Base-by-base conservation (phyloP, 768 basidiomycete genomes). In the Porpolomopsis calyptriformis region DNA sequence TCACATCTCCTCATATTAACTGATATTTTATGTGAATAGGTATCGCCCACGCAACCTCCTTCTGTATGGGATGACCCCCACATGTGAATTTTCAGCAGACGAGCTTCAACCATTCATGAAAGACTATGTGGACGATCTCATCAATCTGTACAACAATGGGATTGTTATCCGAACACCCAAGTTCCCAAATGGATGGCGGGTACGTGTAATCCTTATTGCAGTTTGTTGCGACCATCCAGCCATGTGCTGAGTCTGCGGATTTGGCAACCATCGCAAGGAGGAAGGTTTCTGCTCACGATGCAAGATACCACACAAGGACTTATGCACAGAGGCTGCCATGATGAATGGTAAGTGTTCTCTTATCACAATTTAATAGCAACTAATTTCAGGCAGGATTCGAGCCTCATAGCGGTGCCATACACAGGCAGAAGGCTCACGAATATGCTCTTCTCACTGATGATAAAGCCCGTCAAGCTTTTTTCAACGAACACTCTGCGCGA, bases 191-290 rank as follows among this genome's bases (percentile, higher is more conserved):
- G 62, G 62, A 1, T 49, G 55, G 2, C 47, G 49, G 1, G 57
- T 64, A 0, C 55, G 59, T 0, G 57, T 63, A 0, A 52, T 55
- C 4, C 49, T 64, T 1, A 51, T 63, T 2, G 55, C 53, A 0
- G 49, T 65, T 1, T 42, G 58, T 8, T 64, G 64, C 39, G 57
- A 64, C 45, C 59, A 64, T 34, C 64, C 64, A 1, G 64, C 64
- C 4, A 57, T 57, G 1, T 56, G 59, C 39, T 63, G 64, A 48
- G 23, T 61, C 0, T 55, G 56, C 6, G 61, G 62, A 0, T 64
- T 58, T 43, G 58, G 55, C 0, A 53, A 53, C 3, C 59, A 61
- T n/a, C 33, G 33, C 12, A 47, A n/a, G 2, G 61, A 63, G 19
- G 57, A 49, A 2, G 54, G 48, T 16, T 59, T 61, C 19, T 64